phyloP scores from a whole-genome alignment of 202 grass and related monocot species.

The Panicum virgatum region DNA sequence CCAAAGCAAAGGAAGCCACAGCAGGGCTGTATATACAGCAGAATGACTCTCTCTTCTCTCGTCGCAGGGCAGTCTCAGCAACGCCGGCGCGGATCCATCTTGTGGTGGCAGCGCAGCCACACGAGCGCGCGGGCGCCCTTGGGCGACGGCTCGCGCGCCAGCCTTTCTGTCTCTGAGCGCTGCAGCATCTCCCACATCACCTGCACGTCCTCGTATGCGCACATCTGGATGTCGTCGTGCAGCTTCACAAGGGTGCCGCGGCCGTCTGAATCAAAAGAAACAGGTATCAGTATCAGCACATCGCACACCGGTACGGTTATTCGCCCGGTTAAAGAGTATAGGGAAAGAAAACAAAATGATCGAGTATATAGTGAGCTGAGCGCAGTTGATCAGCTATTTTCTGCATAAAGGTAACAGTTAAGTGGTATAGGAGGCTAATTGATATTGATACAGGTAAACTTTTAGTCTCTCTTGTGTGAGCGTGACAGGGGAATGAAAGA shows the following conservation, averaged over 20 bases:
- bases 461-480: neutral
- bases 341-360: neutral
- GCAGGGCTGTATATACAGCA: constrained; percentile 31
- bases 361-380: neutral
- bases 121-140: constrained; percentile 26
- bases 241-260: constrained; percentile 52
- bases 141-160: constrained; percentile 24
- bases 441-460: neutral
- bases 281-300: neutral
- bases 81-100: constrained; percentile 20
- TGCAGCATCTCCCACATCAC: constrained; percentile 82
- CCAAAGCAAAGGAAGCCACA: neutral
- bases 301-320: neutral
- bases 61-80: neutral
- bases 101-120: constrained; percentile 22
- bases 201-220: constrained; percentile 65
- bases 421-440: neutral
- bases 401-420: neutral
- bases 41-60: neutral
- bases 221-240: constrained; percentile 57
- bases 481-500: neutral
- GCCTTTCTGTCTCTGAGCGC: constrained; percentile 41
- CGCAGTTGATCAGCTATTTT: neutral
- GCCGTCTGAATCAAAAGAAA: neutral
- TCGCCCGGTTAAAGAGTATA: neutral